A percentile compares a stretch with the other conserved stretches of the same genome.
Conservation (phyloP, 139 green algal genomes). For the Trebouxia sp. region DNA sequence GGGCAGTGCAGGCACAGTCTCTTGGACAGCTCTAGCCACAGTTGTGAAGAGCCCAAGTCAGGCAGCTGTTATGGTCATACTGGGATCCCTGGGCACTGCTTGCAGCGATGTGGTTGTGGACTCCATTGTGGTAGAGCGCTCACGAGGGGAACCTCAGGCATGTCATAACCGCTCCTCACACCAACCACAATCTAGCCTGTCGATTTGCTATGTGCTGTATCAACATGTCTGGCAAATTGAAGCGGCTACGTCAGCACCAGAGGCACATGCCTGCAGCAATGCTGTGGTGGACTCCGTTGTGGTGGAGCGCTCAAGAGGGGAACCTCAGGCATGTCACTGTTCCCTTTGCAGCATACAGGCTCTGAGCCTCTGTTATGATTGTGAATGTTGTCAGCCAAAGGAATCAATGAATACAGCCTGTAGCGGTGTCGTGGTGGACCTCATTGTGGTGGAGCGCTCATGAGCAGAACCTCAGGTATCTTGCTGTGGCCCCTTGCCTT, state of each 20-base stretch:
- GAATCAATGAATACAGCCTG: slow-evolving; percentile 77
- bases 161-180: not conserved
- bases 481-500: no score
- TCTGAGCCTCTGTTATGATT: no score
- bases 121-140: slow-evolving; percentile 92
- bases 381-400: no score
- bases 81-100: slow-evolving; percentile 75
- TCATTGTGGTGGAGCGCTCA: slow-evolving; percentile 88
- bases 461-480: slow-evolving; percentile 46
- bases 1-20: slow-evolving; percentile 60
- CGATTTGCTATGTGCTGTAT: no score
- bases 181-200: no score
- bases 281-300: slow-evolving; percentile 97
- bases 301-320: slow-evolving; percentile 71
- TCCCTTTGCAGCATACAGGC: no score
- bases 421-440: slow-evolving; percentile 96
- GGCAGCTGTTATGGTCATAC: slow-evolving; percentile 57
- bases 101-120: slow-evolving; percentile 96
- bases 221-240: no score
- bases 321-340: no score
- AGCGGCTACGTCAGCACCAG: no score
- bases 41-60: slow-evolving; percentile 50
- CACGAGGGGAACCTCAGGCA: slow-evolving; percentile 47
- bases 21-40: slow-evolving; percentile 69
- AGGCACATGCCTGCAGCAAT: slow-evolving; percentile 86